Evolutionary conservation across 2,329 filamentous ascomycete species (phyloP).

Genomic region (Arthrobotrys conoides): DNA sequence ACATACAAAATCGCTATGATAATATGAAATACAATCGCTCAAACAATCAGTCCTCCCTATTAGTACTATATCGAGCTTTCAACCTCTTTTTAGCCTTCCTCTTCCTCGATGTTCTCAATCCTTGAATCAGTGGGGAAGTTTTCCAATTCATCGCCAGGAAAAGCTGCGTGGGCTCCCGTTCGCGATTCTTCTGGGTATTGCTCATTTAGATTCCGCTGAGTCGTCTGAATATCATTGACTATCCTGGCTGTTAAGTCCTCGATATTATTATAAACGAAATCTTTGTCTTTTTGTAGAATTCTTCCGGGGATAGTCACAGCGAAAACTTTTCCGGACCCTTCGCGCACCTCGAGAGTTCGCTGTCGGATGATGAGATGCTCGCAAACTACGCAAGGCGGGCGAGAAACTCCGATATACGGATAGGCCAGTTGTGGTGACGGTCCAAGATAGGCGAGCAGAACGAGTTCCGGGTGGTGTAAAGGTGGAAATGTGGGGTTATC

Average conservation of each 20-base stretch:
- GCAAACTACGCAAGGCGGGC: neutral
- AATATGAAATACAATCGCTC: too few species aligned
- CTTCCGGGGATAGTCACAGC: neutral
- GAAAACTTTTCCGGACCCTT: neutral
- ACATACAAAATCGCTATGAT: too few species aligned
- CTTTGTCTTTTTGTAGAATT: neutral
- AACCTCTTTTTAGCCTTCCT: too few species aligned
- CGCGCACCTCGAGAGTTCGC: neutral
- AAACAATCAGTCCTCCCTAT: too few species aligned
- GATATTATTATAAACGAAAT: neutral
- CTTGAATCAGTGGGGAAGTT: neutral
- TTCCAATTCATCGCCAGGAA: neutral
- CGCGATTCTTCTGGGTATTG: neutral
- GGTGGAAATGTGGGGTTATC: neutral
- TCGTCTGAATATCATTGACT: neutral
- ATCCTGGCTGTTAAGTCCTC: neutral
- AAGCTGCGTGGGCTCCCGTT: neutral
- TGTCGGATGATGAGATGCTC: neutral
- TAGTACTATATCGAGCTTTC: too few species aligned
- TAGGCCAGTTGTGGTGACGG: neutral
- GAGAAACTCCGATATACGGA: neutral
- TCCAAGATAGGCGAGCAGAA: neutral
- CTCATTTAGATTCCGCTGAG: neutral
- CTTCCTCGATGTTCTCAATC: neutral
- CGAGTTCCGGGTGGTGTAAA: neutral